Evolutionary conservation across 2,329 filamentous ascomycete species (phyloP).

Genomic region (Hymenoscyphus albidus): DNA sequence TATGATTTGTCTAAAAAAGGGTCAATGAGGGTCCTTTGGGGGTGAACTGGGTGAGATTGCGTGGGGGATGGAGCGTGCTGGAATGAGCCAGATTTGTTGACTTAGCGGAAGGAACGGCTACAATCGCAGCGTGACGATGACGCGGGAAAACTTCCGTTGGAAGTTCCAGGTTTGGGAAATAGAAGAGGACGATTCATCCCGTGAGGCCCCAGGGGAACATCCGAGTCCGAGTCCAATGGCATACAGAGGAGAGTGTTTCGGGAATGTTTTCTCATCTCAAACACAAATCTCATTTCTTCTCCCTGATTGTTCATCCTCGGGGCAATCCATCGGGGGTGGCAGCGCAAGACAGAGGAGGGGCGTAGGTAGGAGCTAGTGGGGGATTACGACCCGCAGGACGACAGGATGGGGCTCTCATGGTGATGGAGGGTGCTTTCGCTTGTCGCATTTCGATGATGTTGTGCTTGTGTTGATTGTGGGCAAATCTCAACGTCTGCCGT

Average conservation of each 20-base stretch:
- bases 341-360: not conserved
- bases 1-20: not conserved
- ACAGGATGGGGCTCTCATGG: not conserved
- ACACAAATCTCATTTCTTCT: not conserved
- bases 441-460: not conserved
- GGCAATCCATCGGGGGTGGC: not conserved
- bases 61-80: not conserved
- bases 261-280: not conserved
- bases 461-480: not conserved
- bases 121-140: not conserved
- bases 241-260: not conserved
- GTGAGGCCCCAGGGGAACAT: not conserved
- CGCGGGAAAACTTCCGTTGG: not conserved
- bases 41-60: not conserved
- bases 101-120: not conserved
- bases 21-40: not conserved
- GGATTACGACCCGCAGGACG: not conserved
- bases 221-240: not conserved
- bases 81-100: not conserved
- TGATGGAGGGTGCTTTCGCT: not conserved
- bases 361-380: not conserved
- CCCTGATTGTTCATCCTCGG: not conserved
- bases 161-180: not conserved
- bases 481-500: not conserved
- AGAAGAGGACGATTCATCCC: not conserved